Conservation (phyloP, 768 basidiomycete genomes). For the Ramaria sp. region DNA sequence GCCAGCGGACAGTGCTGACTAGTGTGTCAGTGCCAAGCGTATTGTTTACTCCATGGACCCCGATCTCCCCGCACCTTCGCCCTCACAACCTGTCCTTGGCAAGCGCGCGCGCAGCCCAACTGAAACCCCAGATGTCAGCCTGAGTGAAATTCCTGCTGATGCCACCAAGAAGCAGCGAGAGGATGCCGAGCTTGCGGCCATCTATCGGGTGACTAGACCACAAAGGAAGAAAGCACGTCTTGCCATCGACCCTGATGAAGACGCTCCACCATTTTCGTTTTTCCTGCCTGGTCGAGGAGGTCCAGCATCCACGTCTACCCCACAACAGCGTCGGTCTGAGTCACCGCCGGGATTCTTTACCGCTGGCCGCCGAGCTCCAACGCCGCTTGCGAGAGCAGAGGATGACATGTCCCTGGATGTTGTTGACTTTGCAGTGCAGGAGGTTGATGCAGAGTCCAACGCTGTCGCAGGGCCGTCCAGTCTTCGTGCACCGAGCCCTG, state of each 20-base stretch:
- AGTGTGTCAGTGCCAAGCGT: no score
- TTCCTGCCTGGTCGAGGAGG: not conserved
- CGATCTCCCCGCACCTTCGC: not conserved
- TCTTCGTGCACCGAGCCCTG: not conserved
- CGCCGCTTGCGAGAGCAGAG: not conserved
- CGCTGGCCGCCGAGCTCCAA: not conserved
- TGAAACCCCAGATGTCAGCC: not conserved
- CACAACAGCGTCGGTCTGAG: not conserved
- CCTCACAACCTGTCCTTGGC: not conserved
- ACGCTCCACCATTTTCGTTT: not conserved
- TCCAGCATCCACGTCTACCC: conserved; percentile 4
- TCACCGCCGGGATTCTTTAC: conserved; percentile 2
- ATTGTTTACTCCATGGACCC: not conserved
- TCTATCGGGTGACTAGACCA: not conserved
- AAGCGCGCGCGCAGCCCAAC: not conserved
- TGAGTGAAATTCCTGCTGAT: not conserved
- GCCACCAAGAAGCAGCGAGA: not conserved
- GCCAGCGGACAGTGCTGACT: no score
- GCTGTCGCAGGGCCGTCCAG: not conserved
- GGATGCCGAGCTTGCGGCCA: not conserved
- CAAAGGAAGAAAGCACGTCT: not conserved
- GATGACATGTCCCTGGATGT: not conserved
- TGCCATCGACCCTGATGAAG: not conserved
- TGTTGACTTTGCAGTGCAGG: not conserved
- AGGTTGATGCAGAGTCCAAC: not conserved